Conservation (phyloP, 306 rosid species). For the Castanea mollissima region DNA sequence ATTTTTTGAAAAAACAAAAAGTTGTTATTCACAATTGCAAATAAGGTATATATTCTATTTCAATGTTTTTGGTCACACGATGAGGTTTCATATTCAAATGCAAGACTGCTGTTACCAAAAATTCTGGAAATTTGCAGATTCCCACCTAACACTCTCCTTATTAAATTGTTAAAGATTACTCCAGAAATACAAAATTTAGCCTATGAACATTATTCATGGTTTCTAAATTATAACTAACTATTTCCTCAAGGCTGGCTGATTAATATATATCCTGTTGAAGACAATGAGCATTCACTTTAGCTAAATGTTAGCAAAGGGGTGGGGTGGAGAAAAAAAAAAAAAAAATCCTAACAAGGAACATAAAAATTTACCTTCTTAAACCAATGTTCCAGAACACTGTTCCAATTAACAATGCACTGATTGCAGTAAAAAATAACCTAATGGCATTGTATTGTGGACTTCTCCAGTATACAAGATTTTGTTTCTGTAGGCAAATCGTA, state of each 20-base stretch:
- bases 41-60: too few species aligned
- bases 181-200: background rate
- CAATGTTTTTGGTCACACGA: too few species aligned
- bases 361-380: conserved; percentile 50
- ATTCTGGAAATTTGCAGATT: background rate
- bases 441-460: conserved; percentile 75
- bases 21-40: too few species aligned
- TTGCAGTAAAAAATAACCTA: conserved; percentile 67
- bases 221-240: background rate
- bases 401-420: conserved; percentile 73
- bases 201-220: background rate
- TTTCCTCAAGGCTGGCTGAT: background rate
- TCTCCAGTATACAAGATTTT: conserved; percentile 90
- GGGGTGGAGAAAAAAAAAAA: background rate
- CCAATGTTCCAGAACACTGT: conserved; percentile 69
- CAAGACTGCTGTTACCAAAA: background rate
- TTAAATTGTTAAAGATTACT: background rate
- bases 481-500: conserved; percentile 64
- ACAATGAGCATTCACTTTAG: background rate
- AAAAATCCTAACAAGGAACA: background rate
- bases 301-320: background rate
- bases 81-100: background rate
- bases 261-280: background rate
- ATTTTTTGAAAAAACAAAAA: too few species aligned
- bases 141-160: background rate